phyloP scores from a whole-genome alignment of 352 stramenopile species.

The Thalassiosira mediterranea region DNA sequence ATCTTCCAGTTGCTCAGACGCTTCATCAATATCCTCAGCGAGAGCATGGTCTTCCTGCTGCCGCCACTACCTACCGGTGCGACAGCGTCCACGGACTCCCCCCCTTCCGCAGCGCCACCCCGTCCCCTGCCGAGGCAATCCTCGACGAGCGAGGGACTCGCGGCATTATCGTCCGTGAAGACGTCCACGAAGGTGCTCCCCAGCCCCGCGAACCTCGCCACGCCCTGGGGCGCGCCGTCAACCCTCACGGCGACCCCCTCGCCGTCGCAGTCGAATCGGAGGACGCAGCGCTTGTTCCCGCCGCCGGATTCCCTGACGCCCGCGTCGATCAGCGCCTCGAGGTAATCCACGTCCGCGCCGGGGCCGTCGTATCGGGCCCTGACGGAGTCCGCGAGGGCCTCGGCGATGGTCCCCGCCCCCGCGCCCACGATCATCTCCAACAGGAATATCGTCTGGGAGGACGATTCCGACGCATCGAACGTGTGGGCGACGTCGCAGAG shows the following conservation, averaged over 20 bases:
- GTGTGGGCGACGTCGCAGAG: not conserved
- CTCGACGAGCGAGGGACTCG: conserved; percentile 36
- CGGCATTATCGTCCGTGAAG: conserved; percentile 51
- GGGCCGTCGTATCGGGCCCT: conserved; percentile 1
- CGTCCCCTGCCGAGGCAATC: conserved; percentile 30
- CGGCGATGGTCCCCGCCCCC: conserved; percentile 3
- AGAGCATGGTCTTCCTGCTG: conserved; percentile 23
- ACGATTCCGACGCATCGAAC: not conserved
- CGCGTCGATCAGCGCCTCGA: conserved; percentile 3
- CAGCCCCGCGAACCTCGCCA: conserved; percentile 13
- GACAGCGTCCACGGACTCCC: not conserved
- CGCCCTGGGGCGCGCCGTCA: conserved; percentile 27
- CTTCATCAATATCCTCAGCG: conserved; percentile 26
- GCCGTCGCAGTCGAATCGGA: conserved; percentile 30
- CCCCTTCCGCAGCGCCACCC: not conserved
- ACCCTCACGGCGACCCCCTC: conserved; percentile 19
- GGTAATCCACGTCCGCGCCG: not conserved
- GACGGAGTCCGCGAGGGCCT: conserved; percentile 6
- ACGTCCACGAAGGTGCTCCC: conserved; percentile 42
- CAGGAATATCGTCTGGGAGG: conserved; percentile 4
- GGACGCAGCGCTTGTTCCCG: conserved; percentile 31
- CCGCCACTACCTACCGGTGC: not conserved
- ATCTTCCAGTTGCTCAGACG: conserved; percentile 11
- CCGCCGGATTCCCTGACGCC: conserved; percentile 4
- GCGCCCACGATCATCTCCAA: conserved; percentile 6